These are phyloP conservation scores for Heliosperma pusillum DNA, from an alignment of 148 eudicot genomes.

Conservation along the genomic window DNA sequence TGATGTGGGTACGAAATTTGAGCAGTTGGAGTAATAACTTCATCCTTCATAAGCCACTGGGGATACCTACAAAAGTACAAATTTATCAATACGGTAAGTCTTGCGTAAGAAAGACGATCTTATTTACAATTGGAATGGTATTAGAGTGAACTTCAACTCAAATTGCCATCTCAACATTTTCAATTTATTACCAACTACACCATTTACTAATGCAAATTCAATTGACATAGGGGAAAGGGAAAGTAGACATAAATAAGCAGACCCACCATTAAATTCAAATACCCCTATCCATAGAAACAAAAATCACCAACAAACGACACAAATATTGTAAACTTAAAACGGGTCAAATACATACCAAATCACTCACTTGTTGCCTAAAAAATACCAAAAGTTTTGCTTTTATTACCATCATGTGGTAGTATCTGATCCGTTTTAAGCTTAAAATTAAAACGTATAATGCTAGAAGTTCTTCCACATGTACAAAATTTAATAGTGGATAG, in stretches of 20 bases:
- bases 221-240: conserved; percentile 21
- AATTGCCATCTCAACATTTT: conserved; percentile 2
- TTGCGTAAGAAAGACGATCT: not conserved
- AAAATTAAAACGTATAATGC: no score
- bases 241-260: conserved; percentile 16
- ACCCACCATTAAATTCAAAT: conserved; percentile 9
- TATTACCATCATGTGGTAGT: no score
- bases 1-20: conserved; percentile 36
- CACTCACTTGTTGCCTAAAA: no score
- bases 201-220: conserved; percentile 20
- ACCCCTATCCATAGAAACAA: conserved; percentile 12
- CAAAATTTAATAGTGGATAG: no score
- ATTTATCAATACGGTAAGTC: not conserved
- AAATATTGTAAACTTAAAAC: no score
- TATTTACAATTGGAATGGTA: not conserved
- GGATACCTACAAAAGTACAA: conserved; percentile 46
- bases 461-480: no score
- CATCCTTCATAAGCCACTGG: conserved; percentile 64
- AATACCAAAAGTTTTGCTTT: no score
- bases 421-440: no score
- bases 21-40: conserved; percentile 24
- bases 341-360: no score
- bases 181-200: conserved; percentile 16
- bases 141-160: conserved; percentile 12
- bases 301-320: conserved; percentile 14